These are phyloP conservation scores for Saccharum officinarum DNA, from an alignment of 176 grass and related monocot genomes.

Conservation along the genomic window DNA sequence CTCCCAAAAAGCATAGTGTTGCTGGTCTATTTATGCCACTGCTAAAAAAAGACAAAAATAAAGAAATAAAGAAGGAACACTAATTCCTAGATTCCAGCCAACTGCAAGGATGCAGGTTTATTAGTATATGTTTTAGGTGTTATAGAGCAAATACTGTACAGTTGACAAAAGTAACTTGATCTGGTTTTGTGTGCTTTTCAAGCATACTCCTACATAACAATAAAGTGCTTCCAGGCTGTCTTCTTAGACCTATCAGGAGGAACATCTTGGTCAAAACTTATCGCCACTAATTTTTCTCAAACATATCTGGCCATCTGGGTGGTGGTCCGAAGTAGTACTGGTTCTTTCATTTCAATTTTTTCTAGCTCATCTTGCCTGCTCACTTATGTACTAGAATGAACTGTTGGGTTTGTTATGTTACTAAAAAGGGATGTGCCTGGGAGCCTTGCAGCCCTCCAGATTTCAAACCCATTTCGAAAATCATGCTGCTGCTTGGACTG, in stretches of 20 bases:
- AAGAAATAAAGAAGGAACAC: background rate
- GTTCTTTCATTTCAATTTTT: background rate
- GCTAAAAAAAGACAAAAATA: background rate
- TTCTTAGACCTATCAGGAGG: background rate
- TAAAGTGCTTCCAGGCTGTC: background rate
- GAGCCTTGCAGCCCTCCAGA: background rate
- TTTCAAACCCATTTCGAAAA: background rate
- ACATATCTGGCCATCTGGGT: conserved; percentile 3
- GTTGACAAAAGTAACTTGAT: background rate
- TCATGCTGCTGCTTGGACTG: background rate
- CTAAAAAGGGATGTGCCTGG: background rate
- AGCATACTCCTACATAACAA: background rate
- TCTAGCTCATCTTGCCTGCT: conserved; percentile 14
- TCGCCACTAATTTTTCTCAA: background rate
- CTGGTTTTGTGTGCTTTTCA: conserved; percentile 1
- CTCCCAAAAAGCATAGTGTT: background rate
- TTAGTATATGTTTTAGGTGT: background rate
- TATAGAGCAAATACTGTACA: background rate
- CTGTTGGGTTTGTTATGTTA: conserved; percentile 5
- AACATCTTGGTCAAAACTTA: background rate
- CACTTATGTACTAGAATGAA: conserved; percentile 17
- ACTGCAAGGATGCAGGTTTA: background rate
- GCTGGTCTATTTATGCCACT: background rate
- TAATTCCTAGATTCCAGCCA: background rate
- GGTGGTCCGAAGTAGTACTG: background rate